Conservation (phyloP, 2,329 filamentous ascomycete genomes). For the Colletotrichum sidae region DNA sequence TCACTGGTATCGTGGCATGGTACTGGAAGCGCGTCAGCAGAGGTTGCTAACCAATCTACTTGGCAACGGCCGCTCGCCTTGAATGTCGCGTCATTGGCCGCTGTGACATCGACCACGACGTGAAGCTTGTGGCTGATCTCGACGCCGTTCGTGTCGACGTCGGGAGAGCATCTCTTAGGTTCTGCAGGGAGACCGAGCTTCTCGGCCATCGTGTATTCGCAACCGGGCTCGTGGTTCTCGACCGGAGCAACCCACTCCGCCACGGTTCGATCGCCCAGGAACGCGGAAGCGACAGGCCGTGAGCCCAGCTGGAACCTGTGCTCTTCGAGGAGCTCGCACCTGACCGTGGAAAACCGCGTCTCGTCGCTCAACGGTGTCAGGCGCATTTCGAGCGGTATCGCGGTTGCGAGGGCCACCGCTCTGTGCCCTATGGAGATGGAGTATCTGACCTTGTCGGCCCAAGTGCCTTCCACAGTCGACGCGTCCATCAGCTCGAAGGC, state of each 20-base stretch:
- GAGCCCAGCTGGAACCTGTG: not conserved
- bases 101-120: slow-evolving; percentile 5
- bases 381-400: slow-evolving; percentile 14
- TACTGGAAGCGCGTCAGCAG: not conserved
- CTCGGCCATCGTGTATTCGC: not conserved
- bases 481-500: slow-evolving; percentile 32
- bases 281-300: not conserved
- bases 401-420: slow-evolving; percentile 23
- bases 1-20: slow-evolving; percentile 4
- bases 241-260: slow-evolving; percentile 10
- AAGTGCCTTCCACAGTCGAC: slow-evolving; percentile 14
- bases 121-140: slow-evolving; percentile 17
- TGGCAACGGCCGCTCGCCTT: not conserved
- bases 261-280: slow-evolving; percentile 7
- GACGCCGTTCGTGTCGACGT: slow-evolving; percentile 7
- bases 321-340: slow-evolving; percentile 8
- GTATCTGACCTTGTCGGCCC: slow-evolving; percentile 5
- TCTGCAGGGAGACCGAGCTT: slow-evolving; percentile 13
- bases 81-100: not conserved
- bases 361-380: slow-evolving; percentile 9
- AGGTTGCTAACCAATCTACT: too few relatives aligned
- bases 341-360: not conserved
- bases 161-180: slow-evolving; percentile 16
- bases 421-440: slow-evolving; percentile 15
- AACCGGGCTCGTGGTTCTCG: not conserved